Percentiles rank a stretch among this genome's conserved stretches.
Evolutionary conservation across 1,139 yeast species (phyloP).

Genomic region (Candida sanyaensis): DNA sequence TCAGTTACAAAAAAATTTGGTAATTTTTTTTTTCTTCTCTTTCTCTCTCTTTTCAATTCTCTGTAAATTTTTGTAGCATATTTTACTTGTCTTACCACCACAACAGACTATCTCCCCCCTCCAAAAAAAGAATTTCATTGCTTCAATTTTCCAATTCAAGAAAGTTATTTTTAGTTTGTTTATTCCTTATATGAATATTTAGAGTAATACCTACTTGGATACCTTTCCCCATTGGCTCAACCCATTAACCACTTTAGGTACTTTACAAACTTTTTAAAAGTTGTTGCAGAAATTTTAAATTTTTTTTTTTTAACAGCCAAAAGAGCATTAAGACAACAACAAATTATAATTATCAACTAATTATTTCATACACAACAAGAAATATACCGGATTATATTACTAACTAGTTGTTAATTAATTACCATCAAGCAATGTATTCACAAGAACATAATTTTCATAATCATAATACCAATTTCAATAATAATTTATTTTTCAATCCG

Average conservation of each 20-base stretch:
- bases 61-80: neutral
- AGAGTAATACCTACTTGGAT: neutral
- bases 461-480: slow-evolving; percentile 8
- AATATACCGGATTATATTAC: too few relatives aligned
- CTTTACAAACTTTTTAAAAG: neutral
- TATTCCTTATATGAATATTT: neutral
- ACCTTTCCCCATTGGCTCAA: slow-evolving; percentile 1
- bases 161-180: too few relatives aligned
- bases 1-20: neutral
- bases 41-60: neutral
- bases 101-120: too few relatives aligned
- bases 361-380: neutral
- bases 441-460: slow-evolving; percentile 10
- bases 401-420: too few relatives aligned
- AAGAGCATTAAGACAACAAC: neutral
- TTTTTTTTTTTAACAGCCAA: slow-evolving; percentile 6
- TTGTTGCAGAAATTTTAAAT: slow-evolving; percentile 1
- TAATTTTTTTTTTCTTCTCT: neutral
- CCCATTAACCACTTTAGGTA: neutral
- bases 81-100: neutral
- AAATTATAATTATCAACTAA: slow-evolving; percentile 2
- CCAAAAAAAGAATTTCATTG: neutral
- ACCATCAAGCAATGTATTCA: neutral
- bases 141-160: too few relatives aligned
- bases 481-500: slow-evolving; percentile 16